Base-by-base conservation (phyloP, 768 basidiomycete species). In the Omphalotus guepiniiformis region DNA sequence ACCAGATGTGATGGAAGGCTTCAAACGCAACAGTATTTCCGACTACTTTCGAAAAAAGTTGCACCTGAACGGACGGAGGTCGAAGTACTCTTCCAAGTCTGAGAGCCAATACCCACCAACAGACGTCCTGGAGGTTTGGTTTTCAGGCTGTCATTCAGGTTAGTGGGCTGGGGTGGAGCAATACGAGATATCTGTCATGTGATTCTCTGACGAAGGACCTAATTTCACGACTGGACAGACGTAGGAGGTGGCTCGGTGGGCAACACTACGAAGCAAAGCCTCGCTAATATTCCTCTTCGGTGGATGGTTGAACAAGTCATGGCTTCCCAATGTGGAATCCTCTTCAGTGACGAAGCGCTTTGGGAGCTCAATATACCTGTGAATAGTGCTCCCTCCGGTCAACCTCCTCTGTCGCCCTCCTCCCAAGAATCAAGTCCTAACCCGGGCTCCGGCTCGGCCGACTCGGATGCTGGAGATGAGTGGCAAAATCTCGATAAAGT, bases 61-160 rank as follows among this genome's bases (percentile, higher is more conserved):
- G 21, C 26, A 3, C 0, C 8, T 19, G 0, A 26, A 28, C 8
- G 15, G 8, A 18, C 27, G 35, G 7, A 42, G 16, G 0, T 12
- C 19, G 16, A 15, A 35, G 4, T 7, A 22, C 15, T 22, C 21
- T 4, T n/a, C 3, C 22, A 46, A 5, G 23, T 16, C 8, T 22
- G 29, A 35, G 6, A 26, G 38, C 12, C 12, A 23, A 23, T 13
- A 16, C n/a, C 19, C 25, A 4, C 25, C 6, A 21, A 65, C 76
- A 2, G 79, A 88, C 60, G 79, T 88, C 12, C 59, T 81, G 11
- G 88, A 92, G 59, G 86, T 90, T 2, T 92, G 87, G 87, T 92
- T 92, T 55, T 55, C 79, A 5, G 88, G 88, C 2, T 79, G 80
- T 51, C 88, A 90, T 55, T 59, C 65, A 35, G 87, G 87, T 88